Evolutionary conservation across 2,329 filamentous ascomycete genomes (phyloP), one percentile per base, ranked within the genome.

Genomic region (Diaporthe nobilis): DNA sequence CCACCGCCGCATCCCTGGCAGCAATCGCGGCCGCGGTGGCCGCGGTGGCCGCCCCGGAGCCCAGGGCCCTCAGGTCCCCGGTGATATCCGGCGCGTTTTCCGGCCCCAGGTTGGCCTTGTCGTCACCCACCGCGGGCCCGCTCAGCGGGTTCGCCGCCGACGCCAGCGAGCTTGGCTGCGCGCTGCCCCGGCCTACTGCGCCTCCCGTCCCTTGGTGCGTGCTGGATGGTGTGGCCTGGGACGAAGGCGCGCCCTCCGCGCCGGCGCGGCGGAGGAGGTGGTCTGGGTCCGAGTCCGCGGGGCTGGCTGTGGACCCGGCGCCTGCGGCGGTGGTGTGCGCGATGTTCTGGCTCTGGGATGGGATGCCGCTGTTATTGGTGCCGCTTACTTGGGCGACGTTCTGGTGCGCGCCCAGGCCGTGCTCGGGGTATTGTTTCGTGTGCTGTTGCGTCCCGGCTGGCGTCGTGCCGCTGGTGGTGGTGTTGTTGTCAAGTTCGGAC

Each of bases 1-100:
- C 73, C 2, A 75, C 1, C 6, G 68, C 51, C 6, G 67, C 73
- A 15, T 75, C 73, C 44, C 53, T 47, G 0, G 73, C 73, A 13
- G 73, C 73, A 12, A 72, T 39, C 20, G 57, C 73, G 1, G 71
- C 34, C 37, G 65, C 73, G 17, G 73, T 55, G 34, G 58, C 67
- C 12, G 67, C 49, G 3, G 65, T 72, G 9, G 58, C 63, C 7
- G 71, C 71, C 15, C 44, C 71, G 15, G 58, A 39, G 2, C 57
- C 71, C 6, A 73, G 5, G 0, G n/a, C 13, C 58, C 55, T 73
- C 25, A 65, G 31, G 9, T 65, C 71, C 34, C 55, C 47, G 10
- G 71, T 55, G 47, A 73, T 34, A 2, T 65, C 2, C 5, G 71
- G 47, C 4, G 58, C 47, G 25, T 73, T 44, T 8, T 7, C 47